Evolutionary conservation across 495 filamentous ascomycete genomes (phyloP).

Genomic region (Jackrogersella minutella): DNA sequence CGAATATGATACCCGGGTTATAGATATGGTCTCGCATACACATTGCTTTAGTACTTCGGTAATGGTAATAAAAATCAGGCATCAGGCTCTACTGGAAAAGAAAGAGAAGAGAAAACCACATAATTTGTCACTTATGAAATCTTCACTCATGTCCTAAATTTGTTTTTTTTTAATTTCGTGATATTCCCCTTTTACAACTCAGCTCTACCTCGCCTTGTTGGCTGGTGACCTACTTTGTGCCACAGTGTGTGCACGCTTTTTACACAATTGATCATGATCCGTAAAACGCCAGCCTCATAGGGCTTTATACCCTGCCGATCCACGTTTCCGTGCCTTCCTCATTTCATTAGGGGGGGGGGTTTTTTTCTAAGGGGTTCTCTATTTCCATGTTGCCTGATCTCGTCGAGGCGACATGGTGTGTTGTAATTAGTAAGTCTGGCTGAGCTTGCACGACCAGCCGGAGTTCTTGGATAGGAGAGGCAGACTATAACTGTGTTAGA

Average conservation of each 20-base stretch:
- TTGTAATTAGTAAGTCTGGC: constrained; percentile 49
- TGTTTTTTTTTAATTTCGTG: constrained; percentile 13
- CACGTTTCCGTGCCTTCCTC: constrained; percentile 24
- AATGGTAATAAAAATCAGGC: neutral
- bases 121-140: too few relatives aligned
- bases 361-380: constrained; percentile 12
- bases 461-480: constrained; percentile 55
- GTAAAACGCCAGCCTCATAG: constrained; percentile 34
- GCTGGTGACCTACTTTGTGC: constrained; percentile 4
- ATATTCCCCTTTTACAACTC: too few relatives aligned
- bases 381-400: constrained; percentile 8
- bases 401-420: neutral
- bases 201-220: neutral
- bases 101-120: too few relatives aligned
- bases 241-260: too few relatives aligned
- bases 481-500: constrained; percentile 49
- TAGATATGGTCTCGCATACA: neutral
- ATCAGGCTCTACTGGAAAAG: too few relatives aligned
- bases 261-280: constrained; percentile 8
- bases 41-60: neutral
- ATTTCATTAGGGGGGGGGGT: constrained; percentile 10
- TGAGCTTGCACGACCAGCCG: constrained; percentile 60
- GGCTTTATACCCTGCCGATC: constrained; percentile 11
- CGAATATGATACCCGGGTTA: constrained; percentile 33
- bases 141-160: too few relatives aligned